Evolutionary conservation across 305 asterid species (phyloP).

Genomic region (Rubia tinctorum): DNA sequence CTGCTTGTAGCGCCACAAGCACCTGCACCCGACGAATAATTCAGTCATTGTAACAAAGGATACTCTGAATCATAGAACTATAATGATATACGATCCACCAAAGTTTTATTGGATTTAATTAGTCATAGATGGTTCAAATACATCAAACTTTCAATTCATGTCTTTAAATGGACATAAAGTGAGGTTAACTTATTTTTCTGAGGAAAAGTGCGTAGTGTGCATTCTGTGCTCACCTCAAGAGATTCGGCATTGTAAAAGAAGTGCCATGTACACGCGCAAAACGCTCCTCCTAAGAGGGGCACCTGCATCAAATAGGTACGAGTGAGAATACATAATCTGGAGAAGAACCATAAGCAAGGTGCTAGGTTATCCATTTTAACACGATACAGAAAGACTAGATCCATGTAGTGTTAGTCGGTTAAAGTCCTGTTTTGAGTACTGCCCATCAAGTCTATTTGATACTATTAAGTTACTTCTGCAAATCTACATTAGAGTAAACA

Average conservation of each 20-base stretch:
- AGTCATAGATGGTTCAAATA: too few species aligned
- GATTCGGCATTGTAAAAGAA: slow-evolving; percentile 94
- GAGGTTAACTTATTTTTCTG: not conserved
- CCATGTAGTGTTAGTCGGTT: not conserved
- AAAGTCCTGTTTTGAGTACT: not conserved
- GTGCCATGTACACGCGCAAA: slow-evolving; percentile 99
- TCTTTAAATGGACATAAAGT: not conserved
- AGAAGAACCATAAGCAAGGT: not conserved
- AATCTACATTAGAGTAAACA: not conserved
- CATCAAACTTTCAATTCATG: not conserved
- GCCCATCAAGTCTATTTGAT: too few species aligned
- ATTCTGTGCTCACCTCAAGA: slow-evolving; percentile 61
- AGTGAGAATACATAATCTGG: not conserved
- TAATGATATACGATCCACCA: not conserved
- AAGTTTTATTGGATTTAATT: not conserved
- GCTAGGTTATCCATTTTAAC: not conserved
- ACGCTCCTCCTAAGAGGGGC: slow-evolving; percentile 95
- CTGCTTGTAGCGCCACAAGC: slow-evolving; percentile 89
- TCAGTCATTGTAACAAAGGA: not conserved
- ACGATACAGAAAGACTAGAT: not conserved
- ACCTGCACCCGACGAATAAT: slow-evolving; percentile 36
- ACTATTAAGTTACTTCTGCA: not conserved
- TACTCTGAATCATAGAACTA: too few species aligned
- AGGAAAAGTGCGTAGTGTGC: not conserved
- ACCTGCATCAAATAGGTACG: slow-evolving; percentile 44